These are phyloP conservation scores for Pelargonium myrrhifolium DNA, from an alignment of 441 rosid genomes.

Conservation along the genomic window DNA sequence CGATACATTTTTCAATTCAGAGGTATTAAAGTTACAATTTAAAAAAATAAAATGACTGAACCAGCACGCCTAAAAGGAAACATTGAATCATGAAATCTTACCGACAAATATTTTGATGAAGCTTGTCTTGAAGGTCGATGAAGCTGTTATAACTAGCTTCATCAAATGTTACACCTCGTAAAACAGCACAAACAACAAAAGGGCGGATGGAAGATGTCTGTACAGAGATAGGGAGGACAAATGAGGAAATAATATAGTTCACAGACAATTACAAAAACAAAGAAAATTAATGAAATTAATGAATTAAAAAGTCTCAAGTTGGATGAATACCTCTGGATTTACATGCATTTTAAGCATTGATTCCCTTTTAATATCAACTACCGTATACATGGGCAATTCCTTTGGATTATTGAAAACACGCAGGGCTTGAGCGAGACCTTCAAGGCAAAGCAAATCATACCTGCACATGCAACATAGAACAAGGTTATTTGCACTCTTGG, in stretches of 20 bases:
- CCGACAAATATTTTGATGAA: slow-evolving; percentile 96
- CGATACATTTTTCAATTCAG: too few relatives aligned
- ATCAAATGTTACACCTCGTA: slow-evolving; percentile 72
- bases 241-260: neutral
- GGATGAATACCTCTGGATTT: slow-evolving; percentile 51
- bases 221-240: slow-evolving; percentile 5
- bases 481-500: too few relatives aligned
- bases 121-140: slow-evolving; percentile 95
- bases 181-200: slow-evolving; percentile 69
- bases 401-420: slow-evolving; percentile 67
- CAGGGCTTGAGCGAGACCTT: slow-evolving; percentile 91
- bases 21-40: neutral
- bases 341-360: slow-evolving; percentile 65
- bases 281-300: neutral
- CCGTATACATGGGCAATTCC: slow-evolving; percentile 42
- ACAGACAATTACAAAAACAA: neutral
- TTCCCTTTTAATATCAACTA: slow-evolving; percentile 41
- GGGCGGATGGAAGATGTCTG: slow-evolving; percentile 78
- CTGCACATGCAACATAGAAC: slow-evolving; percentile 30
- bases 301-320: neutral
- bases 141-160: slow-evolving; percentile 91
- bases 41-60: neutral
- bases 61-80: neutral
- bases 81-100: slow-evolving; percentile 20
- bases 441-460: slow-evolving; percentile 92